Percentiles rank a stretch among this genome's conserved stretches.
phyloP scores from a whole-genome alignment of 2,329 filamentous ascomycete genomes.

The Diaporthe sp. region DNA sequence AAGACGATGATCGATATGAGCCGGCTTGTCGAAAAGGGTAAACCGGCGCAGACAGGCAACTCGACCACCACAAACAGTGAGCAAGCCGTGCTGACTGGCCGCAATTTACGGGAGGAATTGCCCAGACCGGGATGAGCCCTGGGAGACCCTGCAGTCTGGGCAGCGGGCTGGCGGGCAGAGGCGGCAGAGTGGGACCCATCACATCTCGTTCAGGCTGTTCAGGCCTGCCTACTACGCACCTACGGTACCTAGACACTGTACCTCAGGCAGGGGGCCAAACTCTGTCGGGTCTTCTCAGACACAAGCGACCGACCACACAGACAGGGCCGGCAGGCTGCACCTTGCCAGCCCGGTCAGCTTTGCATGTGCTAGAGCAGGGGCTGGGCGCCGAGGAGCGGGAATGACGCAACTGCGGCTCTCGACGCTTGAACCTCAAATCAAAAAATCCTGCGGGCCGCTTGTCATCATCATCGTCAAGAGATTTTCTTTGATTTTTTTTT shows the following conservation, averaged over 20 bases:
- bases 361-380: constrained; percentile 21
- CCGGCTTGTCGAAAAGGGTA: constrained; percentile 30
- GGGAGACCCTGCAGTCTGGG: constrained; percentile 20
- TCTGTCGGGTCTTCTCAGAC: background rate
- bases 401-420: constrained; percentile 32
- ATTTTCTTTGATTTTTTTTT: background rate
- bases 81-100: background rate
- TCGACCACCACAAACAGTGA: background rate
- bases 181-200: constrained; percentile 12
- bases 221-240: background rate
- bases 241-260: too few relatives aligned
- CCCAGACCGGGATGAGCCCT: constrained; percentile 28
- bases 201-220: background rate
- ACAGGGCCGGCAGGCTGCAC: constrained; percentile 11
- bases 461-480: constrained; percentile 1
- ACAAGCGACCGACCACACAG: background rate
- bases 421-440: constrained; percentile 25
- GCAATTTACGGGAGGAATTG: constrained; percentile 21
- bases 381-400: constrained; percentile 25
- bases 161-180: background rate
- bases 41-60: constrained; percentile 11
- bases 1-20: constrained; percentile 17
- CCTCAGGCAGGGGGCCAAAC: background rate
- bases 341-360: constrained; percentile 13
- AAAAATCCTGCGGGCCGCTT: constrained; percentile 27